phyloP scores from a whole-genome alignment of 345 rosid genomes.

The Stellera chamaejasme region DNA sequence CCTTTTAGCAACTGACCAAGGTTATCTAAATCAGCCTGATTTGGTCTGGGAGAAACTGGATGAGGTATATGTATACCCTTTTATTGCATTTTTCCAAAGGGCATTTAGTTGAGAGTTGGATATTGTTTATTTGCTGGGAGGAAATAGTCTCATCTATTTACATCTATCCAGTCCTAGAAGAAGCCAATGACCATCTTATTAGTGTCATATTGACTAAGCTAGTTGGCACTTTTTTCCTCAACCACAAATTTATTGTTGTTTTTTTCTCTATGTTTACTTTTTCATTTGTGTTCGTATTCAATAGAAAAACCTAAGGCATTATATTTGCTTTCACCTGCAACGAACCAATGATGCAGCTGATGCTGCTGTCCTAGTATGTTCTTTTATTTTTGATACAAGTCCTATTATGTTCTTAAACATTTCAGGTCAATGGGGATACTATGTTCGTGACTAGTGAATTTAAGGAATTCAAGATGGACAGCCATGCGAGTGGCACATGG shows the following conservation, averaged over 20 bases:
- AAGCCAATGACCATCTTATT: not conserved
- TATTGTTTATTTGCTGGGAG: not conserved
- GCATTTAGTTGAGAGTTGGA: not conserved
- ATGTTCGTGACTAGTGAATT: slow-evolving; percentile 79
- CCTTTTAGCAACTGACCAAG: slow-evolving; percentile 98
- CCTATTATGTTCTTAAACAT: slow-evolving; percentile 3
- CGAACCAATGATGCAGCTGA: not conserved
- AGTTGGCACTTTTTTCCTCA: too few relatives aligned
- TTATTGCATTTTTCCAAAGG: slow-evolving; percentile 1
- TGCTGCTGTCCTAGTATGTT: not conserved
- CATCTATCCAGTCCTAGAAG: not conserved
- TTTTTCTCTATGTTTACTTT: not conserved
- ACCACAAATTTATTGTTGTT: not conserved
- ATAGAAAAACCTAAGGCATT: not conserved
- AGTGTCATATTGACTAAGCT: not conserved
- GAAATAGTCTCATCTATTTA: too few relatives aligned
- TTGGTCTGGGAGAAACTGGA: slow-evolving; percentile 97
- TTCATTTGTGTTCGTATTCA: not conserved
- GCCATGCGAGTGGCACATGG: slow-evolving; percentile 60
- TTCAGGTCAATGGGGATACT: slow-evolving; percentile 95
- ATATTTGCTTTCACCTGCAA: not conserved
- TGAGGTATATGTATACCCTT: slow-evolving; percentile 51
- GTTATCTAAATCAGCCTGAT: slow-evolving; percentile 86
- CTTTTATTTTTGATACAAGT: not conserved
- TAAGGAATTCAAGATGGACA: slow-evolving; percentile 81